These are phyloP conservation scores for Russula vinacea DNA, from an alignment of 768 basidiomycete genomes.

Conservation along the genomic window DNA sequence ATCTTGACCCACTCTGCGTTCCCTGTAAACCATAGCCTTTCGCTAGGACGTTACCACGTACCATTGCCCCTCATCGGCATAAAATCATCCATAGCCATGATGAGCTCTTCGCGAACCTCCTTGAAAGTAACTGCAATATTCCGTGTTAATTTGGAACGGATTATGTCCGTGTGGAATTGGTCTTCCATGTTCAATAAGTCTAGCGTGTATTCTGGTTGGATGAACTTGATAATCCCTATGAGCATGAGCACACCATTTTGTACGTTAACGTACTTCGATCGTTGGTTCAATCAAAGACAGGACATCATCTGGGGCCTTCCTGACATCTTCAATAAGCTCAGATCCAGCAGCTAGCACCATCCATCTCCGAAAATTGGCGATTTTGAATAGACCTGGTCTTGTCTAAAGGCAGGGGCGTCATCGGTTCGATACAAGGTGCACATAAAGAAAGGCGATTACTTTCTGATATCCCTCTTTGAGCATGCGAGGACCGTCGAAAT, in stretches of 20 bases:
- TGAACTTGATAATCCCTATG: not conserved
- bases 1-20: constrained; percentile 39
- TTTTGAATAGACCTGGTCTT: no score
- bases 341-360: not conserved
- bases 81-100: not conserved
- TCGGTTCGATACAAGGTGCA: no score
- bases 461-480: no score
- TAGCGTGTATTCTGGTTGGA: constrained; percentile 2
- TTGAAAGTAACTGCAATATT: not conserved
- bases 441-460: no score
- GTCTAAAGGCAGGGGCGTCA: no score
- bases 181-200: not conserved
- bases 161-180: not conserved
- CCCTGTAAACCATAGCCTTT: not conserved
- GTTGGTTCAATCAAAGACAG: not conserved
- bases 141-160: constrained; percentile 7
- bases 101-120: not conserved
- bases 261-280: not conserved
- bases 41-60: not conserved
- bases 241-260: not conserved
- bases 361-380: not conserved
- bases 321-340: not conserved
- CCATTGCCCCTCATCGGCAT: no score
- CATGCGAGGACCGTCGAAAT: no score
- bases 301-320: not conserved